Evolutionary conservation across 2,329 filamentous ascomycete genomes (phyloP), one percentile per base, ranked within the genome.

Genomic region (Diaporthe vaccinii): DNA sequence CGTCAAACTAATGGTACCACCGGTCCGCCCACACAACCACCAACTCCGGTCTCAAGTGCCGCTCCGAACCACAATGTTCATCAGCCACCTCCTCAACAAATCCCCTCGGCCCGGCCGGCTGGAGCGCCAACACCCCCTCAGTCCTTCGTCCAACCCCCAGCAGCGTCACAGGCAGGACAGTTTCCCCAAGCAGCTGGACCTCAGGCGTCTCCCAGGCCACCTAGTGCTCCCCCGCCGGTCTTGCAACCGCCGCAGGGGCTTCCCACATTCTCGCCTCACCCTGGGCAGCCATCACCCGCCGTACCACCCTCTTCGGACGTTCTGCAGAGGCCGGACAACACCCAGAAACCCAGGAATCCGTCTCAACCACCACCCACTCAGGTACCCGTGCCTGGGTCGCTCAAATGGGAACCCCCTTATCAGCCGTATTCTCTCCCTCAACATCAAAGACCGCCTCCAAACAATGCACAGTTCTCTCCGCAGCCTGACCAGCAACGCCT

Each of bases 321-420:
- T 31, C 72, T 82, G 22, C 84, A 83, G 74, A 81, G 81, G 51
- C 84, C 83, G 17, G 84, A 84, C 34, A 78, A 74, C 22, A 68
- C 80, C 28, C 78, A 78, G 15, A 83, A 83, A 74, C 77, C 79
- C n/a, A 81, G 80, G 74, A 82, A 80, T 3, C 79, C 77, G 9
- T 69, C 76, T 41, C 77, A 74, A 41, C 73, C 78, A 15, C 67
- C 75, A 15, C 77, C 79, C 36, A 77, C 80, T 39, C 81, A 81
- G 69, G 76, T 79, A 15, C 78, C 79, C 25, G 80, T 81, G 49
- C 78, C 84, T 59, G 80, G 80, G 9, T 79, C 82, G 20, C 77
- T 84, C 39, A 85, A 85, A 78, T 86, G 84, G 84, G 84, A 86
- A 75, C 84, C 85, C 15, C 84, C 81, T 6, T 86, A 86, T 75